Evolutionary conservation across 176 grass and related monocot genomes (phyloP), one percentile per base, ranked within the genome.

Genomic region (Eleusine indica): DNA sequence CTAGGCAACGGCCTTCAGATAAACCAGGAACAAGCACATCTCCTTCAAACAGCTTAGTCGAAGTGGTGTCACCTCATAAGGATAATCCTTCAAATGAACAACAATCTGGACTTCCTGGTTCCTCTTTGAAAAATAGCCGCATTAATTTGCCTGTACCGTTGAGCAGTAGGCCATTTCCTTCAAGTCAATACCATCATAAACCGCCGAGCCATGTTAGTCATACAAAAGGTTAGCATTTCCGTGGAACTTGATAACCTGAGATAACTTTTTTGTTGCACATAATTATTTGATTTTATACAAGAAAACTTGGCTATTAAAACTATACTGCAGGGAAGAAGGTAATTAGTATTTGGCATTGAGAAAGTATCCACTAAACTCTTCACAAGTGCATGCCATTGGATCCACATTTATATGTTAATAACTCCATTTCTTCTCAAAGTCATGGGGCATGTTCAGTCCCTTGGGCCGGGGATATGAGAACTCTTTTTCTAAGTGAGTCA

Each of bases 171-270:
- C 32, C 79, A 82, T 74, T 73, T 65, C 62, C 70, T 76, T 83
- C 71, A 68, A 89, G 46, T 56, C 74, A 85, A 63, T 63, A 51
- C 73, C 76, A 71, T 75, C 69, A 37, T 51, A 84, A 72, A 29
- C 49, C 40, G 12, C 78, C 70, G 29, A 29, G 58, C 15, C 76
- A 61, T 80, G 72, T 75, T 90, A 77, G 68, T 68, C 82, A 86
- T 77, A 57, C 79, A 80, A 91, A 90, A 91, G 81, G 80, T 82
- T 80, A 74, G 78, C 15, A 11, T 70, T 84, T 76, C 18, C 30
- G 37, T 70, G 41, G 62, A 68, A 79, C 40, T 67, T 46, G 13
- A 61, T 84, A 43, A 14, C 1, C 48, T 68, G 40, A 51, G 19
- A 80, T 76, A 11, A 52, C 47, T 7, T 64, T 42, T 67, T 78